Evolutionary conservation across 1,284 basidiomycete species (phyloP), one percentile per base, ranked within the genome.

Genomic region (Coniferiporia weirii): DNA sequence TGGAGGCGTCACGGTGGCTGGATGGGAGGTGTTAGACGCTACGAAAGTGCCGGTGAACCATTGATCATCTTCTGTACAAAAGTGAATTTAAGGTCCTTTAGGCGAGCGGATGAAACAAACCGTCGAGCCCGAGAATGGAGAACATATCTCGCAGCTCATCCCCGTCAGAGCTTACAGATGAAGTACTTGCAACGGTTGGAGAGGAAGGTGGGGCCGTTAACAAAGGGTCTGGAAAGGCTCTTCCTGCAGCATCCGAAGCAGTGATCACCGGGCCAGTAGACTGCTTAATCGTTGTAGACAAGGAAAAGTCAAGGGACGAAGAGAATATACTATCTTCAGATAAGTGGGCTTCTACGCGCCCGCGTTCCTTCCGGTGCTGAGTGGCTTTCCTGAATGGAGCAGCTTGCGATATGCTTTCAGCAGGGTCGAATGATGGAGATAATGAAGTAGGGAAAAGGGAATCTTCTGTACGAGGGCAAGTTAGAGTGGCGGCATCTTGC

Each of bases 281-380:
- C 17, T 58, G 60, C n/a, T 64, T 44, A 10, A 65, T 67, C 9
- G 67, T 66, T 53, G 66, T 64, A 48, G 66, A 63, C 3, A 66
- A 62, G 38, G 70, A 71, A 54, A 71, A 70, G 53, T 73, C 69
- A 6, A 71, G 64, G n/a, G 67, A 66, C 40, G 70, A 68, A 7
- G 73, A 74, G 60, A 75, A 74, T 19, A 73, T 69, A 54, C 70
- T 70, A 51, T 73, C 71, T 49, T 66, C 65, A 13, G 70, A 65
- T 32, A 67, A 60, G 57, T 71, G 69, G 9, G 65, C 66, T 22
- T 67, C 48, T 12, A 57, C n/a, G 8, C 55, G 53, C 13, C 54
- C 47, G 27, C 48, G 53, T 22, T 20, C 43, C 7, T 45, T 50
- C 32, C 34, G 27, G 15, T 35, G 20, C 20, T 36, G n/a, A 34